Percentiles rank a stretch among this genome's conserved stretches.
These are phyloP conservation scores for Calonectria pauciramosa DNA, from an alignment of 2,329 filamentous ascomycete species.

Conservation along the genomic window DNA sequence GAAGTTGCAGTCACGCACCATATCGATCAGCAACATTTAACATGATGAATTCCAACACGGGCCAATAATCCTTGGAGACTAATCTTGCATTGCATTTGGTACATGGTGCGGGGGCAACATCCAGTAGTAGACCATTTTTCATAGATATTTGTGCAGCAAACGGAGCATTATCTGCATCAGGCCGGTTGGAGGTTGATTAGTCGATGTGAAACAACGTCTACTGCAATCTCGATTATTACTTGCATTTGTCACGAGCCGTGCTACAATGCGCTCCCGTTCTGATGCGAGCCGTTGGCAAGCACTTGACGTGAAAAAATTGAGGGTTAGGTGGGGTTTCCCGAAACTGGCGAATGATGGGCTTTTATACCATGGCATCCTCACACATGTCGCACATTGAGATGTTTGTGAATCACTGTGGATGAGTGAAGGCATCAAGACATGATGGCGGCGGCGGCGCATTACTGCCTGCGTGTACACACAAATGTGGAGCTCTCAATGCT, in stretches of 20 bases:
- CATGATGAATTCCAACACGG: constrained; percentile 24
- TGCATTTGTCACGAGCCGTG: background rate
- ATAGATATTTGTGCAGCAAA: background rate
- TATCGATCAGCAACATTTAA: constrained; percentile 61
- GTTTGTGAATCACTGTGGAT: background rate
- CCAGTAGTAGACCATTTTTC: no score
- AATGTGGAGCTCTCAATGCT: constrained; percentile 12
- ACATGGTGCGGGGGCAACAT: background rate
- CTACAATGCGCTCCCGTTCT: background rate
- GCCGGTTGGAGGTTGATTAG: background rate
- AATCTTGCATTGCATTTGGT: background rate
- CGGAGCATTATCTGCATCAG: background rate
- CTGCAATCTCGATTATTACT: background rate
- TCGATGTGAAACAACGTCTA: background rate
- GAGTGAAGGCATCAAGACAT: background rate
- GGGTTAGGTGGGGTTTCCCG: background rate
- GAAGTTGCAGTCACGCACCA: constrained; percentile 77
- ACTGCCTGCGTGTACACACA: background rate
- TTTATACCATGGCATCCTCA: background rate
- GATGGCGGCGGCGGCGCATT: background rate
- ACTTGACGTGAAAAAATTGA: background rate
- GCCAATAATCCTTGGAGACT: background rate
- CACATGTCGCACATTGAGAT: background rate
- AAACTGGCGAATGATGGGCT: background rate
- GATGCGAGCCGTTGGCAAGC: background rate